Evolutionary conservation across 257 asterid species (phyloP), one percentile per base, ranked within the genome.

Genomic region (Ilex aquifolium): DNA sequence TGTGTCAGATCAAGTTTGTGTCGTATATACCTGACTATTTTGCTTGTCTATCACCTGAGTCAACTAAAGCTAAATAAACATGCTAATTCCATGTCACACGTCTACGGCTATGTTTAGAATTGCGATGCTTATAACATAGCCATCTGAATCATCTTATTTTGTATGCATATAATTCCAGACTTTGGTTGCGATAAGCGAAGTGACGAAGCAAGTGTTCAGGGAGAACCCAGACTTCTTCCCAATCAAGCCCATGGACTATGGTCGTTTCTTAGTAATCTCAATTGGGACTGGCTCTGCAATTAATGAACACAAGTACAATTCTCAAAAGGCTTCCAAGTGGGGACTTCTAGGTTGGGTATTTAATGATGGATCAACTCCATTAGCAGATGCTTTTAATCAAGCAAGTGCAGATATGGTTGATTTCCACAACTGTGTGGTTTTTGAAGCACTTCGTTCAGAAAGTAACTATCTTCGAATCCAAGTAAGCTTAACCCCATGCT

Each of bases 321-420:
- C 89, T 6, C 36, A 61, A 62, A 67, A 31, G 36, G 89, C 83
- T 31, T 62, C 79, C 1, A 67, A 63, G 11, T 87, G 93, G 95
- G 90, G 95, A 13, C 16, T 81, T 29, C 29, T 85, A 40, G 82
- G 76, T 40, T 87, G 93, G 95, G 54, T 87, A 9, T 68, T 50
- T 4, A n/a, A 74, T 17, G 63, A 31, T 3, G 77, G 72, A 11
- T 54, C 75, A 2, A 72, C 79, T 46, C 93, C 95, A 31, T 8
- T 85, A 27, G 0, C 82, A 0, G 63, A 72, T 7, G 77, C 72
- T 2, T 80, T 65, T 57, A 65, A 61, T 59, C 82, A 80, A 68
- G 82, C 88, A 7, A 79, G 79, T 60, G 78, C 72, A 10, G 90
- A 79, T 58, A 85, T 81, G 83, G 85, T 83, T 48, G 95, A 87